Evolutionary conservation across 176 grass and related monocot genomes (phyloP).

Genomic region (Poa pratensis): DNA sequence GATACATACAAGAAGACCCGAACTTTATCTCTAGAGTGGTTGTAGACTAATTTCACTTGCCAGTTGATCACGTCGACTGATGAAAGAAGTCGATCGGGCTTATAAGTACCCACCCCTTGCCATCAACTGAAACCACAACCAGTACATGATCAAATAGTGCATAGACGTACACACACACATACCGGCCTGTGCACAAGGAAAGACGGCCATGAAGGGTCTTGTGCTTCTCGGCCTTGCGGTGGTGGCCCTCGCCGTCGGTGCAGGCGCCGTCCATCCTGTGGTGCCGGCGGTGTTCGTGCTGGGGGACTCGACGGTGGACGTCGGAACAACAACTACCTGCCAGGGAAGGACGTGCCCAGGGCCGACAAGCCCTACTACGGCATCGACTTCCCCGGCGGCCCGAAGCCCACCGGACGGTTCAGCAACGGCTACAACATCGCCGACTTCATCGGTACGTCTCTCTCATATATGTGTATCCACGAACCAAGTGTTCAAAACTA

Average conservation of each 20-base stretch:
- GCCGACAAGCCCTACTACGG: constrained; percentile 48
- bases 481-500: too few relatives aligned
- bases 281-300: constrained; percentile 55
- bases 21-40: background rate
- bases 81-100: background rate
- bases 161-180: too few relatives aligned
- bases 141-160: too few relatives aligned
- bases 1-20: background rate
- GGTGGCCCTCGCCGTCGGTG: background rate
- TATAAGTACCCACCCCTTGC: background rate
- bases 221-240: background rate
- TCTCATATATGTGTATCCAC: background rate
- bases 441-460: constrained; percentile 46
- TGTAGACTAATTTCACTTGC: background rate
- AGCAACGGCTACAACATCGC: constrained; percentile 69
- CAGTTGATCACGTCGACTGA: background rate
- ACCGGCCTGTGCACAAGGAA: too few relatives aligned
- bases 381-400: constrained; percentile 45
- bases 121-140: background rate
- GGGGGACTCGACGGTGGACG: constrained; percentile 55
- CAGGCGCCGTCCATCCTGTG: background rate
- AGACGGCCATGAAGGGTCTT: background rate
- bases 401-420: constrained; percentile 55
- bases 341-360: constrained; percentile 25
- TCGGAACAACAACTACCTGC: constrained; percentile 54